phyloP scores from a whole-genome alignment of 768 basidiomycete species.

The Termitomyces sp. region DNA sequence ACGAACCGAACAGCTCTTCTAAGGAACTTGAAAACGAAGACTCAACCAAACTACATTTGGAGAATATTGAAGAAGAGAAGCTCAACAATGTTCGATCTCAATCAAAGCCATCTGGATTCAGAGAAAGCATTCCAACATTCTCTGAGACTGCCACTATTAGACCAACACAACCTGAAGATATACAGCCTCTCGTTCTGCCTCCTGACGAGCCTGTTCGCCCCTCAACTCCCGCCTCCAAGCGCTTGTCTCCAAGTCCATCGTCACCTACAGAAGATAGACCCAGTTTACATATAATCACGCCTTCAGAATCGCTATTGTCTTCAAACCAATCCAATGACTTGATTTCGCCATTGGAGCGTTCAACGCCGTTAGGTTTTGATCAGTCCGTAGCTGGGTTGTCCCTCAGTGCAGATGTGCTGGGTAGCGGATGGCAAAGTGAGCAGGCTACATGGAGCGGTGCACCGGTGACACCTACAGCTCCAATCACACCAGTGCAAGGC shows the following conservation, averaged over 20 bases:
- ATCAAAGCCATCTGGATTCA: constrained; percentile 45
- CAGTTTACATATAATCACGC: constrained; percentile 12
- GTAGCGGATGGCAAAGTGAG: constrained; percentile 48
- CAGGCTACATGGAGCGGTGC: constrained; percentile 33
- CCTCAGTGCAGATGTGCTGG: constrained; percentile 28
- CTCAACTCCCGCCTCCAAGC: constrained; percentile 4
- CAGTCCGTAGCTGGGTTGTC: constrained; percentile 32
- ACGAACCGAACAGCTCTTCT: constrained; percentile 19
- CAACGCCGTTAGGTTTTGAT: constrained; percentile 19
- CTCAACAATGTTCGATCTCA: constrained; percentile 24
- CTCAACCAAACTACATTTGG: constrained; percentile 26
- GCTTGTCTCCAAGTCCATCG: constrained; percentile 13
- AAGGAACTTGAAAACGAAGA: constrained; percentile 22
- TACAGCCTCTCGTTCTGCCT: constrained; percentile 17
- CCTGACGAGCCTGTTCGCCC: constrained; percentile 3
- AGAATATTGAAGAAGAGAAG: constrained; percentile 21
- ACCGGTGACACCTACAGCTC: background rate
- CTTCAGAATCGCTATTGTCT: constrained; percentile 25
- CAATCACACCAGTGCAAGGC: constrained; percentile 9
- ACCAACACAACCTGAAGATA: constrained; percentile 28
- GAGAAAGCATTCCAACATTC: constrained; percentile 40
- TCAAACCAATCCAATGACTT: constrained; percentile 19
- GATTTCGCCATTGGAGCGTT: constrained; percentile 30
- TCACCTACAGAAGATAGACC: constrained; percentile 14
- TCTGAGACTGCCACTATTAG: constrained; percentile 40